phyloP scores from a whole-genome alignment of 768 basidiomycete genomes.

The Tulasnella sp. region DNA sequence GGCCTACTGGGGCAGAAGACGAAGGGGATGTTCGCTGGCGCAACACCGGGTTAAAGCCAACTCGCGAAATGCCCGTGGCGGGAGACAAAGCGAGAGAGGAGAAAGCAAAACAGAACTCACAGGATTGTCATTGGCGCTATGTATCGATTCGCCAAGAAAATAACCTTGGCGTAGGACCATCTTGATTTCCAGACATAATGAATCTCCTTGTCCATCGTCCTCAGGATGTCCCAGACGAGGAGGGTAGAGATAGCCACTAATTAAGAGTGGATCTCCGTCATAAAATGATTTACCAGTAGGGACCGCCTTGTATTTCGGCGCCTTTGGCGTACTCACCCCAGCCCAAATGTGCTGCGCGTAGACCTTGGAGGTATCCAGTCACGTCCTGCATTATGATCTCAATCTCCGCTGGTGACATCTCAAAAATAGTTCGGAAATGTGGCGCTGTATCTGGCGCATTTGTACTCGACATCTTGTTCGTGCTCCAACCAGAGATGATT shows the following conservation, averaged over 20 bases:
- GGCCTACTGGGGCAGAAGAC: background rate
- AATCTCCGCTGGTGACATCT: background rate
- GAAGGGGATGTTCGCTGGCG: background rate
- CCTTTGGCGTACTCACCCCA: background rate
- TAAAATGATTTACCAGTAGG: background rate
- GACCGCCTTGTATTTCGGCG: background rate
- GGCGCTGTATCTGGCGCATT: background rate
- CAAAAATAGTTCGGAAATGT: background rate
- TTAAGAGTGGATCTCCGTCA: background rate
- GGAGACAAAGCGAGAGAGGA: background rate
- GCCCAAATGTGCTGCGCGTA: background rate
- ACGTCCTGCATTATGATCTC: background rate
- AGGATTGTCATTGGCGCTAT: background rate
- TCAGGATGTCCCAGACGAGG: conserved; percentile 7
- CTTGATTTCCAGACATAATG: conserved; percentile 21
- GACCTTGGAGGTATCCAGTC: background rate
- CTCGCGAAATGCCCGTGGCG: background rate
- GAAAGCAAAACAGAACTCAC: background rate
- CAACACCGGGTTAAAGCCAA: background rate
- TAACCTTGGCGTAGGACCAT: conserved; percentile 6
- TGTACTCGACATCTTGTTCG: background rate
- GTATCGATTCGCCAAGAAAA: conserved; percentile 1
- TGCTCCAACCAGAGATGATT: too few relatives aligned
- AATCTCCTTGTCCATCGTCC: conserved; percentile 11
- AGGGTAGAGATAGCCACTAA: conserved; percentile 4